Base-by-base conservation (phyloP, 2,329 filamentous ascomycete genomes). In the Chaetomiaceae sp. region DNA sequence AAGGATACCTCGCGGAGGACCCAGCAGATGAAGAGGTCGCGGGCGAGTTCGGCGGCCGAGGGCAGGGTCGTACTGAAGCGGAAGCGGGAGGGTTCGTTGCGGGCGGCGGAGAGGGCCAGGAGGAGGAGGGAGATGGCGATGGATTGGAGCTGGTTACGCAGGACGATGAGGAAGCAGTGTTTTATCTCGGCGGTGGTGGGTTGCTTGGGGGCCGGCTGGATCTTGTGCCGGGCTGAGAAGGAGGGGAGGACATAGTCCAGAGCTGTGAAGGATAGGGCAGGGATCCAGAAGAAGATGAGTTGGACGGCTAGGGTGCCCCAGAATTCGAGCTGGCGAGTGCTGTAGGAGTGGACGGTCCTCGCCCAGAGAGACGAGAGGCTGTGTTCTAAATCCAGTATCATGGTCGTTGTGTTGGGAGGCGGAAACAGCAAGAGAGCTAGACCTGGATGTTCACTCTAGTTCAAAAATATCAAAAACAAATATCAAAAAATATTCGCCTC, bases 171-270 rank as follows among this genome's bases (percentile, higher is more conserved):
- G 33, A 72, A 59, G 51, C 77, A 78, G 57, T 73, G 68, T 2
- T 61, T 34, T 21, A 79, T 69, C n/a, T 80, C 75, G 2, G 61
- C 57, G 1, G 62, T 36, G 1, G 71, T 75, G 1, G 78, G 77
- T 58, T 79, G 77, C 45, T 73, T 75, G 1, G 73, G 72, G 0
- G 73, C 69, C 0, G 76, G 75, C 56, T 81, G 79, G 53, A 81
- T 74, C 61, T 81, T 81, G 68, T 81, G 78, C 4, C 67, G 69
- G 7, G 67, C 66, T 0, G 77, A 75, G 58, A 79, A 81, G 8
- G 60, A 41, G 0, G 79, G 78, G n/a, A 71, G 66, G 10, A 75
- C 10, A 9, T 54, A 36, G 57, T 77, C 74, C 13, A 81, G 68
- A 0, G 62, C 63, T 21, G 75, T 64, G 58, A 75, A 79, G 45